Evolutionary conservation across 2,329 filamentous ascomycete genomes (phyloP).

Genomic region (Anthostomella pinea): DNA sequence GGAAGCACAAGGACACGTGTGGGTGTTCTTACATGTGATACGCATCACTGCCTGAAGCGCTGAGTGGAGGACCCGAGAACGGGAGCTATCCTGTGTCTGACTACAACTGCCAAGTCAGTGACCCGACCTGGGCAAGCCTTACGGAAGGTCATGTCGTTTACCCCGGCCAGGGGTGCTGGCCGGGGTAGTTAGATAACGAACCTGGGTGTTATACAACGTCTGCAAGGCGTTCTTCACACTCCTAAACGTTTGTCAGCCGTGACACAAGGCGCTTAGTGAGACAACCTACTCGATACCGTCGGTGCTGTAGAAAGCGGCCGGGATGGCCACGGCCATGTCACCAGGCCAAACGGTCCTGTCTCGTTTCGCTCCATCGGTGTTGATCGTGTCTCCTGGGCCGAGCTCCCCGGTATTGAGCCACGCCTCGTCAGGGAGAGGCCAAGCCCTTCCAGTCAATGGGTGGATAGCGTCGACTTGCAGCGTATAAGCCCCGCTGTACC

Average conservation of each 20-base stretch:
- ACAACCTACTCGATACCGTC: constrained; percentile 35
- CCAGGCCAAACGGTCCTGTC: constrained; percentile 57
- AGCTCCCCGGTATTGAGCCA: constrained; percentile 29
- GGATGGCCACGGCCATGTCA: constrained; percentile 53
- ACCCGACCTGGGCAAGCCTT: not conserved
- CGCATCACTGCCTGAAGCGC: constrained; percentile 23
- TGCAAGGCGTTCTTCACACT: constrained; percentile 45
- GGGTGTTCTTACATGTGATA: constrained; percentile 30
- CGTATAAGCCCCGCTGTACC: constrained; percentile 55
- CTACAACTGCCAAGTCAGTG: constrained; percentile 9
- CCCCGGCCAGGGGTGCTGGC: no score
- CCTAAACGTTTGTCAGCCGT: constrained; percentile 23
- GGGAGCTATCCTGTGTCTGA: constrained; percentile 22
- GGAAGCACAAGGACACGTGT: constrained; percentile 1
- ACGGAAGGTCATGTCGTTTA: not conserved
- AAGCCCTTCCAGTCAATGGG: constrained; percentile 25
- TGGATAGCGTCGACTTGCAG: constrained; percentile 37
- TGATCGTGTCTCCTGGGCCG: constrained; percentile 30
- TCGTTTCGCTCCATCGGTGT: constrained; percentile 49
- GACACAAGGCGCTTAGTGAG: not conserved
- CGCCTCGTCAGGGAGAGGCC: constrained; percentile 25
- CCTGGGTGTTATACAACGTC: constrained; percentile 34
- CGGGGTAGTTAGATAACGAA: no score
- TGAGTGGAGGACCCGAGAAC: constrained; percentile 26
- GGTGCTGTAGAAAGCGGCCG: constrained; percentile 49